These are phyloP conservation scores for Nakazawaea ernobii DNA, from an alignment of 805 yeast genomes.

Conservation along the genomic window DNA sequence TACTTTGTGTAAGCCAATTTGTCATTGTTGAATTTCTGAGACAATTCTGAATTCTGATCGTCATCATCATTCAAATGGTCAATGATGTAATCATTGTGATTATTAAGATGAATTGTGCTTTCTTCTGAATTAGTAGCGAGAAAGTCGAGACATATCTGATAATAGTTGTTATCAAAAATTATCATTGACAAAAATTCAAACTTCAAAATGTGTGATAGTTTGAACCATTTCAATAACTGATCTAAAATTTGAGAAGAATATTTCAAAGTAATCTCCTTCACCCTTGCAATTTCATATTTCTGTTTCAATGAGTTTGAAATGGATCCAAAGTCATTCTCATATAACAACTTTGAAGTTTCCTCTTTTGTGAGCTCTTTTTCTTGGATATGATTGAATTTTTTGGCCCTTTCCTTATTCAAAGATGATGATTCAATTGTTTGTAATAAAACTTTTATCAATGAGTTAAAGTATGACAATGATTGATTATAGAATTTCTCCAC, in stretches of 20 bases:
- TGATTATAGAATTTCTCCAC: conserved; percentile 56
- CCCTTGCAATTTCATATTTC: conserved; percentile 48
- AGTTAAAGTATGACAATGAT: conserved; percentile 50
- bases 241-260: conserved; percentile 49
- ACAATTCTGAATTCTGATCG: conserved; percentile 26
- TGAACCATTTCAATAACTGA: conserved; percentile 69
- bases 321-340: background rate
- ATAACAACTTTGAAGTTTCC: conserved; percentile 16
- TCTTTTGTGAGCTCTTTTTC: conserved; percentile 15
- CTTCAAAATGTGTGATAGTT: conserved; percentile 70
- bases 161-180: conserved; percentile 67
- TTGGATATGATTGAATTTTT: conserved; percentile 13
- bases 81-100: conserved; percentile 8
- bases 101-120: conserved; percentile 1
- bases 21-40: conserved; percentile 32
- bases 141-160: conserved; percentile 29
- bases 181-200: conserved; percentile 68
- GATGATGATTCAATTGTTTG: conserved; percentile 55
- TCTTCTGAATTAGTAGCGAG: conserved; percentile 22
- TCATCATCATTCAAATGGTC: conserved; percentile 13
- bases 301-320: conserved; percentile 22
- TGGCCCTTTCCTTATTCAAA: conserved; percentile 1
- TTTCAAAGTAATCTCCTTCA: conserved; percentile 60
- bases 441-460: conserved; percentile 58
- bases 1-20: conserved; percentile 25